Base-by-base conservation (phyloP, 2,329 filamentous ascomycete genomes). In the Diaporthe batatas region DNA sequence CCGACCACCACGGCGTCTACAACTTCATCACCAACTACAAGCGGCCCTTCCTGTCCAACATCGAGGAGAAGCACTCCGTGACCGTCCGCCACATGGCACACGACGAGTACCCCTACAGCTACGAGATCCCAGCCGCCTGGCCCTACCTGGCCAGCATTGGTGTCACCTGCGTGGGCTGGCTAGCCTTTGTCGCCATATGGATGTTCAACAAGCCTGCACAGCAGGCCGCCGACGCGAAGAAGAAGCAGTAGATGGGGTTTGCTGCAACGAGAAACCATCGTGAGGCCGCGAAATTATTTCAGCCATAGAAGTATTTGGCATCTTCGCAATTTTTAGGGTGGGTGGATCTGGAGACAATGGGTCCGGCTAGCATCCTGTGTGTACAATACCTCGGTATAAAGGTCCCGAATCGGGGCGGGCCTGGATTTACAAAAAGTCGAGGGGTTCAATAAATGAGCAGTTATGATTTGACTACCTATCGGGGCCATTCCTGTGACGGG, bases 1-100 rank as follows among this genome's bases (percentile, higher is more conserved):
- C 96, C 6, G 96, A 99, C 82, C 96, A 99, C 84, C 96, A 99
- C 85, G 96, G 96, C 81, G 98, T 99, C 84, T 99, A 98, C 89
- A 97, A 97, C 86, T 98, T 99, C 89, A 91, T 92, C 81, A 89
- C 98, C 83, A 97, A 98, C 88, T 98, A 98, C 89, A 97, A 97
- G 87, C 91, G 96, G 8, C 95, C 96, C 1, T 97, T 98, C 87
- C 84, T 97, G 77, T 96, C 91, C 79, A 93, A 91, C 81, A 82
- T 99, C 69, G 95, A 98, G 81, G 95, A 98, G 86, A 98, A 98
- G 90, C 90, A 92, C 78, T 96, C 96, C 29, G 95, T 98, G 69
- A 97, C 95, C 0, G 94, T 99, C 42, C 91, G 96, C 59, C 96
- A 99, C 86, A 96, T 98, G 84, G 96, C 96, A 10, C 96, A 99